Evolutionary conservation across 1,284 basidiomycete species (phyloP), one percentile per base, ranked within the genome.

Genomic region (Peniophora sp.): DNA sequence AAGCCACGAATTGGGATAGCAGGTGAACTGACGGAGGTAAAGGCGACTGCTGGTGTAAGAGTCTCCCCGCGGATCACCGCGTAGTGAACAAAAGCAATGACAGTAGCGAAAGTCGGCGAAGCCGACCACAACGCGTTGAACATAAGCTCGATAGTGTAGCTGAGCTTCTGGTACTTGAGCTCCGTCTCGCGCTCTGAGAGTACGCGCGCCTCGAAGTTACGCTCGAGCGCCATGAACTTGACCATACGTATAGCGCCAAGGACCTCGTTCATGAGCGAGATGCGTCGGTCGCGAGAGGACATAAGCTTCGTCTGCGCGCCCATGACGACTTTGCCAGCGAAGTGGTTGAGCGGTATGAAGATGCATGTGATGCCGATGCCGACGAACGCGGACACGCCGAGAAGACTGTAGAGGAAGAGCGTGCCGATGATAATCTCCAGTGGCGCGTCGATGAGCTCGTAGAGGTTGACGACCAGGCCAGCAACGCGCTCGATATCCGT

Each of bases 201-300:
- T 0, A 71, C 73, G 1, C 79, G 72, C 17, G 75, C 63, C 46
- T 89, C 83, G 87, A 87, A 91, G 14, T 76, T 71, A 34, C 81
- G 77, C 59, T 90, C 87, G 88, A 87, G 89, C 3, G 86, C 87
- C 54, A 90, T 89, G 68, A 91, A 89, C 60, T 93, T 93, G 71
- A 93, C 85, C 61, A 92, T 90, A 60, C 89, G 89, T 56, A 89
- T 22, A 3, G 85, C 82, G 34, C 80, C 72, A 50, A 95, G 86
- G 16, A 97, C 72, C 65, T 97, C 94, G 53, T 86, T 94, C 59
- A 97, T 67, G 16, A 92, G 84, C 0, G 75, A 78, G 81, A 97
- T 94, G 2, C 94, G 78, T 61, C 83, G 85, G 62, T 97, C 94
- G 10, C 89, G 74, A 0, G 91, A 83, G 10, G 79, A 75, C 41